A percentile compares a stretch with the other conserved stretches of the same genome.
These are phyloP conservation scores for Scutellaria baicalensis DNA, from an alignment of 257 asterid species.

Conservation along the genomic window DNA sequence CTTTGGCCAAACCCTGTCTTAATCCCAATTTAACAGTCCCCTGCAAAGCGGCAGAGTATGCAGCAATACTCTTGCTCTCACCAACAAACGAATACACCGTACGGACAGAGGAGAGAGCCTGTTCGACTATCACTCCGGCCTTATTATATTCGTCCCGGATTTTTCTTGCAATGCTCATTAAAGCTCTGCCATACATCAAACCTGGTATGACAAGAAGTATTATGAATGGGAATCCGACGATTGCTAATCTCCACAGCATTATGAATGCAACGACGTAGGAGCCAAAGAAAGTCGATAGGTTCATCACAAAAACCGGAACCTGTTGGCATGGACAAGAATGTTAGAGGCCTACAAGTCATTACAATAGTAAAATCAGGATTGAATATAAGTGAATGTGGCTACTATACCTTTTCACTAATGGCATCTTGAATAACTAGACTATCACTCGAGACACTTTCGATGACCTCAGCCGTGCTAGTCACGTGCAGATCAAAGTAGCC, in stretches of 20 bases:
- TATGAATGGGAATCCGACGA: conserved; percentile 69
- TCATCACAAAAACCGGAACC: conserved; percentile 79
- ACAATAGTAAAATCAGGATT: not conserved
- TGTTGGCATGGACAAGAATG: conserved; percentile 9
- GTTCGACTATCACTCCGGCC: conserved; percentile 64
- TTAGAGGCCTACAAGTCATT: not conserved
- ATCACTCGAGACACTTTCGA: conserved; percentile 72
- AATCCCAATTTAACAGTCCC: conserved; percentile 67
- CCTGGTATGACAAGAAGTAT: conserved; percentile 75
- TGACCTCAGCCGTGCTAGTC: conserved; percentile 83
- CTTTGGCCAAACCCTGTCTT: conserved; percentile 82
- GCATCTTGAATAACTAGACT: conserved; percentile 76
- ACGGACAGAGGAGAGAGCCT: conserved; percentile 72
- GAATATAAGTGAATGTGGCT: not conserved
- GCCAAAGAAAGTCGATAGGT: conserved; percentile 56
- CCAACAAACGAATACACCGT: conserved; percentile 86
- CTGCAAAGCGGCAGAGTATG: conserved; percentile 61
- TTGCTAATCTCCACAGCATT: conserved; percentile 67
- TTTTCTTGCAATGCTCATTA: conserved; percentile 58
- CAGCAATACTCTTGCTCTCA: conserved; percentile 45
- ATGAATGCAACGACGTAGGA: conserved; percentile 56
- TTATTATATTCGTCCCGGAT: conserved; percentile 60
- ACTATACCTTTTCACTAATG: conserved; percentile 76
- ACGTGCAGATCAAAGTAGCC: conserved; percentile 87
- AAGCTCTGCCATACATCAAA: conserved; percentile 67